Base-by-base conservation (phyloP, 495 filamentous ascomycete species). In the Rhypophila decipiens region DNA sequence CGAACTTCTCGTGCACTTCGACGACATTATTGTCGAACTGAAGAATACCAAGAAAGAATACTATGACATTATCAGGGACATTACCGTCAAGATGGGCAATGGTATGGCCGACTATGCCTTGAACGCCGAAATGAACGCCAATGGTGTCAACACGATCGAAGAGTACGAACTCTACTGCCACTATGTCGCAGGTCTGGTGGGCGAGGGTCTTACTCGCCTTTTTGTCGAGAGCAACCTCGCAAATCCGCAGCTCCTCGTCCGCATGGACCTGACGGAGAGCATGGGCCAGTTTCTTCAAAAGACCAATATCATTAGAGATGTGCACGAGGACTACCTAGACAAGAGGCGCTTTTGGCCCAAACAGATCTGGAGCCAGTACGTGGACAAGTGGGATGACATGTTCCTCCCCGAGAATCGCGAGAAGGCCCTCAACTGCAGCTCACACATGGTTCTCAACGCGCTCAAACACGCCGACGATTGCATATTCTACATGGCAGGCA, bases 261-360 rank as follows among this genome's bases (percentile, higher is more conserved):
- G 89, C 19, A 80, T 83, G 31, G 73, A 86, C 46, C 78, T 98
- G 15, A 83, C 88, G 44, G 93, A 96, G 67, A 88, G 87, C 35
- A 98, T 98, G 93, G 93, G 93, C 31, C 85, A 94, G 50, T 94
- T 97, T 68, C 67, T 98, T 18, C 93, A 98, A 64, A 95, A 98
- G 78, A 95, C 87, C 23, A 98, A 97, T 73, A 96, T 97, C 66
- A 96, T 98, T 60, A 86, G 93, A 56, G 93, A 97, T 62, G 77
- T 96, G 45, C 80, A 83, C 57, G 93, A 98, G 60, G 93, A 98
- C 59, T 80, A 82, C 36, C 78, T 87, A 41, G 93, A 98, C 63
- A 78, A 80, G 53, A 80, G 93, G 31, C 79, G 87, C 31, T 97
- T 95, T 74, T 98, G 87, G 84, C 93, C 93, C 24, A 86, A 85